These are phyloP conservation scores for Gryganskiella cystojenkinii DNA, from an alignment of 192 early-diverging fungal genomes.

Conservation along the genomic window DNA sequence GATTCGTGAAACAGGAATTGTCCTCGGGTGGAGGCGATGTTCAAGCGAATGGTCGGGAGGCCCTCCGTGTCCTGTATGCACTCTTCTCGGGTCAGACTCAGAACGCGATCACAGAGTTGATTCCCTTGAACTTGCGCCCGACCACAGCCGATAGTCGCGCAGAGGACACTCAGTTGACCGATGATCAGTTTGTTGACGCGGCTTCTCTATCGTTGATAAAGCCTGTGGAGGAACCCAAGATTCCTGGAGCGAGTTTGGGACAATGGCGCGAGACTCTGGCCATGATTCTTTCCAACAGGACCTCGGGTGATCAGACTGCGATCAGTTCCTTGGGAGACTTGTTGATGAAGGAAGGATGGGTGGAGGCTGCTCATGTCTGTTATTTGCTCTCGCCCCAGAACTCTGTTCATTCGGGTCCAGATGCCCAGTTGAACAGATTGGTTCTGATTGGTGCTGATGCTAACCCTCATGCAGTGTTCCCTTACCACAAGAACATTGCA, in stretches of 20 bases:
- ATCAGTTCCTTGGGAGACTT: constrained; percentile 85
- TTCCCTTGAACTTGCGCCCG: constrained; percentile 28
- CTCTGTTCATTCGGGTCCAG: constrained; percentile 70
- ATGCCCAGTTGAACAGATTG: constrained; percentile 68
- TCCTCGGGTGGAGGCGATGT: constrained; percentile 44
- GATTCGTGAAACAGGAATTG: constrained; percentile 72
- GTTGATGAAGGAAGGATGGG: constrained; percentile 63
- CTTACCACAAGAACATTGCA: constrained; percentile 64
- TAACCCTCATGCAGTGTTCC: constrained; percentile 30
- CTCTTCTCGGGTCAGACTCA: constrained; percentile 73
- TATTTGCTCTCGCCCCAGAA: constrained; percentile 76
- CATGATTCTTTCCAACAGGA: constrained; percentile 88
- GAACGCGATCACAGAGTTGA: constrained; percentile 52
- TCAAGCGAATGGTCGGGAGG: constrained; percentile 52
- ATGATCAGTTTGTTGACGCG: constrained; percentile 35
- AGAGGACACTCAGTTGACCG: constrained; percentile 7
- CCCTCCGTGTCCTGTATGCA: constrained; percentile 72
- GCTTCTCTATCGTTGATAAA: constrained; percentile 43
- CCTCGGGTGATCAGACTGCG: constrained; percentile 73
- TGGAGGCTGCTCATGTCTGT: constrained; percentile 83
- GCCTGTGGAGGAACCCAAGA: constrained; percentile 24
- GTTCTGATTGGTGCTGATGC: constrained; percentile 76
- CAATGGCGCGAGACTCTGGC: constrained; percentile 82
- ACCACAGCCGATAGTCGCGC: neutral
- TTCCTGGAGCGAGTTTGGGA: constrained; percentile 49